These are phyloP conservation scores for Penicillium sp. DNA, from an alignment of 2,329 filamentous ascomycete genomes.

Conservation along the genomic window DNA sequence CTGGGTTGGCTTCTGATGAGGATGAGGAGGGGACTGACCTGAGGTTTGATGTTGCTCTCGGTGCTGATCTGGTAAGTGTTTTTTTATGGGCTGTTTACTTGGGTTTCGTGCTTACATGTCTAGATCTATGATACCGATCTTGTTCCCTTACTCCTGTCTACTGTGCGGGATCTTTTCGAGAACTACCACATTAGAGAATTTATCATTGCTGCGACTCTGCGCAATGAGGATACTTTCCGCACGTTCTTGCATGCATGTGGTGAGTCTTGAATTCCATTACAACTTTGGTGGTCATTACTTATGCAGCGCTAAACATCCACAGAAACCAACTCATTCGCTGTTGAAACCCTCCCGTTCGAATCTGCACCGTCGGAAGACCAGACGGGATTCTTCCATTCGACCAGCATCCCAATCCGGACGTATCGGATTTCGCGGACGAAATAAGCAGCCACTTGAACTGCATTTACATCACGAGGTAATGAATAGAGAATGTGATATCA, in stretches of 20 bases:
- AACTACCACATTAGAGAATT: slow-evolving; percentile 52
- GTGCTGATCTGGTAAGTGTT: slow-evolving; percentile 41
- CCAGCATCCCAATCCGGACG: slow-evolving; percentile 38
- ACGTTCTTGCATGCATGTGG: slow-evolving; percentile 58
- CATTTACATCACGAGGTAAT: slow-evolving; percentile 2
- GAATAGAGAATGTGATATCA: neutral
- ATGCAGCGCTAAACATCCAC: neutral
- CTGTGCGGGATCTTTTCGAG: slow-evolving; percentile 56
- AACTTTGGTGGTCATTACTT: neutral
- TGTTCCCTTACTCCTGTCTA: slow-evolving; percentile 57
- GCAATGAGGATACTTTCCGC: slow-evolving; percentile 62
- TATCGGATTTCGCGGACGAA: slow-evolving; percentile 31
- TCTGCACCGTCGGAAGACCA: slow-evolving; percentile 45
- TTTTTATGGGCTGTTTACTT: no score
- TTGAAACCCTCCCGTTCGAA: slow-evolving; percentile 42
- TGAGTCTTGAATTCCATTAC: slow-evolving; percentile 37
- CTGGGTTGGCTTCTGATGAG: slow-evolving; percentile 1
- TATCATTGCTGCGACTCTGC: slow-evolving; percentile 60
- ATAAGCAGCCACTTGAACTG: neutral
- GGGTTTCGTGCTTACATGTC: neutral
- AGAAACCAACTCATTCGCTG: slow-evolving; percentile 37
- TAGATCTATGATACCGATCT: slow-evolving; percentile 62
- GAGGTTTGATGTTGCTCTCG: slow-evolving; percentile 41
- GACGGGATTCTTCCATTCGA: slow-evolving; percentile 49
- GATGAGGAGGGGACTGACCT: neutral